phyloP scores from a whole-genome alignment of 192 early-diverging fungal species.

The Coemansia sp. region DNA sequence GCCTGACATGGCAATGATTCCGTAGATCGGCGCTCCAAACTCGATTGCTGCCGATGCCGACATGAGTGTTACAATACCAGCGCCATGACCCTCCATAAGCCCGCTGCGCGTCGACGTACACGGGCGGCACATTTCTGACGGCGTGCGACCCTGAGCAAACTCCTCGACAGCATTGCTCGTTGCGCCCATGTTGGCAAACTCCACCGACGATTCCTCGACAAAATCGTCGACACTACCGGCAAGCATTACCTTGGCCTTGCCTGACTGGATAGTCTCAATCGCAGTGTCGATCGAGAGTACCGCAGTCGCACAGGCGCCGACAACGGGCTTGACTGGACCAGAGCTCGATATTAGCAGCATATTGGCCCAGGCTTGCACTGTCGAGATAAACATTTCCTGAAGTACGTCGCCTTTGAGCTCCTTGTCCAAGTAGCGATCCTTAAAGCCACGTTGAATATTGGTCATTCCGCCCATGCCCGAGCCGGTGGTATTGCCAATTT shows the following conservation, averaged over 20 bases:
- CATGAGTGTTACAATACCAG: conserved; percentile 88
- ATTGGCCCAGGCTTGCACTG: conserved; percentile 62
- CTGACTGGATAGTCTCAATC: conserved; percentile 82
- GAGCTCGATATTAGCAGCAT: conserved; percentile 89
- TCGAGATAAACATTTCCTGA: conserved; percentile 67
- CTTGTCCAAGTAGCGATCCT: conserved; percentile 72
- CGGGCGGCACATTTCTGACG: conserved; percentile 87
- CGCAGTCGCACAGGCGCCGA: conserved; percentile 90
- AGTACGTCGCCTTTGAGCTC: conserved; percentile 82
- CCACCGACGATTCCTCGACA: conserved; percentile 81
- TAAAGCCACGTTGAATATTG: conserved; percentile 71
- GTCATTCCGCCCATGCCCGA: conserved; percentile 83
- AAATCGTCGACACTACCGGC: conserved; percentile 91
- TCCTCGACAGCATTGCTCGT: conserved; percentile 85
- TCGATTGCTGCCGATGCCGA: conserved; percentile 79
- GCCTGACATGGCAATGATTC: conserved; percentile 80
- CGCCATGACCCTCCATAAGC: conserved; percentile 91
- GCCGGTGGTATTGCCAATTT: conserved; percentile 87
- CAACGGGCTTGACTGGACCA: conserved; percentile 77
- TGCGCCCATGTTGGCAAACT: conserved; percentile 95
- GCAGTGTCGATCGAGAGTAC: conserved; percentile 91
- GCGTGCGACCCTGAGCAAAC: conserved; percentile 81
- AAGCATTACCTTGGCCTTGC: conserved; percentile 88
- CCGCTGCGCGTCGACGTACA: conserved; percentile 83
- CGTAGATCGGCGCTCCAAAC: conserved; percentile 89